Evolutionary conservation across 2,329 filamentous ascomycete species (phyloP), one percentile per base, ranked within the genome.

Genomic region (Trichoderma atrobrunneum): DNA sequence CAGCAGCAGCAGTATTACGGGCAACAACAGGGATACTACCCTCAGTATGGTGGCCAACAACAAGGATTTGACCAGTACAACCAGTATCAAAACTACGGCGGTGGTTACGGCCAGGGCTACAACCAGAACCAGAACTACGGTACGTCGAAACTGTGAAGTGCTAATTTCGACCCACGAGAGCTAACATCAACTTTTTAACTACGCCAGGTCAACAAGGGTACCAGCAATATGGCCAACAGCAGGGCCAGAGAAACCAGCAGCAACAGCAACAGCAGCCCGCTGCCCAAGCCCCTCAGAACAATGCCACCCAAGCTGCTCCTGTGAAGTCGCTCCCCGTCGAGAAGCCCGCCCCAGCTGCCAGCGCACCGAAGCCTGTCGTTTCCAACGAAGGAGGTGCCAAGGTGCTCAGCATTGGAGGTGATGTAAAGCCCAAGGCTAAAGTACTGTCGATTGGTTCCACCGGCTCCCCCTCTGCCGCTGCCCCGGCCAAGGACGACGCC

Each of bases 321-420:
- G 80, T 82, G 7, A 75, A 73, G 73, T 71, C 74, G 12, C 70
- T 76, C 43, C 71, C 78, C n/a, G 75, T 77, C 64, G 74, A 78
- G 59, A 76, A 75, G 48, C 77, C 88, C 60, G 81, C 87, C 73
- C 80, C 85, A 43, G 77, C 87, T 14, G 77, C 86, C 34, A 73
- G 69, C 43, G 76, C 81, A 77, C 81, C 86, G 76, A 84, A 90
- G 83, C 85, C 88, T 67, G 79, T 87, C 76, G 81, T 82, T 72
- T 85, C 82, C 77, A 89, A 87, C 80, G 86, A 87, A 73, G 87
- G 86, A 36, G 87, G 87, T 56, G 81, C 88, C 62, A 93, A 92
- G 80, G 90, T 92, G 21, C 81, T 91, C 75, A 91, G 92, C 60
- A 91, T 97, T 71, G 92, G 92, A 59, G 87, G 84, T 21, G 82